Conservation (phyloP, 371 early-diverging fungal species). For the Mortierella sp. region DNA sequence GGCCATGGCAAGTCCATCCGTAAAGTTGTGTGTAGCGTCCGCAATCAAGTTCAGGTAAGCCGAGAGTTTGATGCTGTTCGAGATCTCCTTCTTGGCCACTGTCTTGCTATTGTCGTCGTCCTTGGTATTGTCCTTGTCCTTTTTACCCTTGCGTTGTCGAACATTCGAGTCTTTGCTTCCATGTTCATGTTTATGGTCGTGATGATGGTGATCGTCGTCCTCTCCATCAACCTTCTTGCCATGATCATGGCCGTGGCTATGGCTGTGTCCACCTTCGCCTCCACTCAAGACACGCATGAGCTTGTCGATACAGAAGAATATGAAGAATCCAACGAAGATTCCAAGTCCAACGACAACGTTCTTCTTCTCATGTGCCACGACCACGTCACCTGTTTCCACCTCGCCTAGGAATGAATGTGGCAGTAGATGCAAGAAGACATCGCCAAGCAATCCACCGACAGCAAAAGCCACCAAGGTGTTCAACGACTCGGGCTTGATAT, state of each 20-base stretch:
- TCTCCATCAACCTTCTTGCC: constrained; percentile 30
- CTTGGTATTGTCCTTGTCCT: constrained; percentile 21
- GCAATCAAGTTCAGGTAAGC: constrained; percentile 89
- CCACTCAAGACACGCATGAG: constrained; percentile 83
- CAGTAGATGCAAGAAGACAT: constrained; percentile 86
- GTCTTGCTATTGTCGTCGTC: constrained; percentile 12
- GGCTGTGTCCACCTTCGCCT: constrained; percentile 64
- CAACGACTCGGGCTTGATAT: constrained; percentile 76
- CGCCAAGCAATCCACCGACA: constrained; percentile 86
- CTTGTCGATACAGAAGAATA: constrained; percentile 85
- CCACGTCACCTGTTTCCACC: constrained; percentile 52
- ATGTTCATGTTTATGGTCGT: constrained; percentile 21
- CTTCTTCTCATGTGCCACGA: constrained; percentile 62
- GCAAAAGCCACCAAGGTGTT: constrained; percentile 87
- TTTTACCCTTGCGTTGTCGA: constrained; percentile 51
- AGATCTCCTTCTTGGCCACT: constrained; percentile 30
- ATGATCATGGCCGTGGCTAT: constrained; percentile 64
- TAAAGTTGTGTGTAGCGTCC: constrained; percentile 90
- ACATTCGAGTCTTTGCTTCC: constrained; percentile 48
- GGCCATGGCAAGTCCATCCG: constrained; percentile 94
- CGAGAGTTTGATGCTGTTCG: constrained; percentile 70
- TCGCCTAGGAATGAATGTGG: constrained; percentile 82
- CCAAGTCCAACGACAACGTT: constrained; percentile 78
- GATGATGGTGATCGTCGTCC: constrained; percentile 55
- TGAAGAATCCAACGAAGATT: constrained; percentile 79